Evolutionary conservation across 2,329 filamentous ascomycete genomes (phyloP).

Genomic region (Akanthomyces lecanii): DNA sequence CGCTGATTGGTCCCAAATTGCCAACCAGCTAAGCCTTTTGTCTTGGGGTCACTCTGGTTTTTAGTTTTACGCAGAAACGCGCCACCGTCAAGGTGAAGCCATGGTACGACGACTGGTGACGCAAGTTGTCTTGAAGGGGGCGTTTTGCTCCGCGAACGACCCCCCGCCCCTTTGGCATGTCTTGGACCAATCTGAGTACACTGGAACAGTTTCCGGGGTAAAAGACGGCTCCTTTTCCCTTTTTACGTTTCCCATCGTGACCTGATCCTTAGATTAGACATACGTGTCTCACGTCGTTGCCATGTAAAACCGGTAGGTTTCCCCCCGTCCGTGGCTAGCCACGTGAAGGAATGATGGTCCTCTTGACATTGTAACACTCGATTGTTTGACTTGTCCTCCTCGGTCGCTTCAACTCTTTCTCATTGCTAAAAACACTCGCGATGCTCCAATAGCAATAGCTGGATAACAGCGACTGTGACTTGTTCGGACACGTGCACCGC

Average conservation of each 20-base stretch:
- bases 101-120: not conserved
- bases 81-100: not conserved
- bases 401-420: not conserved
- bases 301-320: not conserved
- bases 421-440: not conserved
- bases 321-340: not conserved
- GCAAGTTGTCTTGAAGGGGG: not conserved
- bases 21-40: not conserved
- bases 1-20: too few species aligned
- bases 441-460: not conserved
- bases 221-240: not conserved
- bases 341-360: not conserved
- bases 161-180: not conserved
- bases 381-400: not conserved
- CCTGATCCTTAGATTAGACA: not conserved
- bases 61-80: not conserved
- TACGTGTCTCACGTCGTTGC: not conserved
- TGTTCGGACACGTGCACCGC: too few species aligned
- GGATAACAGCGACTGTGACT: not conserved
- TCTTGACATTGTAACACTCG: not conserved
- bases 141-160: not conserved
- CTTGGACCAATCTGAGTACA: not conserved
- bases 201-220: not conserved
- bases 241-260: not conserved
- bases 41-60: not conserved